Evolutionary conservation across 306 rosid genomes (phyloP).

Genomic region (Senna siamea): DNA sequence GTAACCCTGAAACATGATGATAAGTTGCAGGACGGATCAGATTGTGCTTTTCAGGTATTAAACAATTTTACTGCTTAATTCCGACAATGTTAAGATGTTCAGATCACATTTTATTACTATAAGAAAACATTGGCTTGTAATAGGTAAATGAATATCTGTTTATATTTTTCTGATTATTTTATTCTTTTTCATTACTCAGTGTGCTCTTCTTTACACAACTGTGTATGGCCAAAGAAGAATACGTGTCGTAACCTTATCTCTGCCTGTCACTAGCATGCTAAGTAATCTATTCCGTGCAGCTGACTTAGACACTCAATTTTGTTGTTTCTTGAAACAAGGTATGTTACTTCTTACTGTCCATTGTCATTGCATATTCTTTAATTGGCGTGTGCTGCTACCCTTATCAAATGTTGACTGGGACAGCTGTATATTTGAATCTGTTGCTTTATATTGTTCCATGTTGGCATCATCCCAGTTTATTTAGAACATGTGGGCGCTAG

Average conservation of each 20-base stretch:
- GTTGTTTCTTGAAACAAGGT: slow-evolving; percentile 98
- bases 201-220: slow-evolving; percentile 98
- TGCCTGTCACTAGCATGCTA: slow-evolving; percentile 95
- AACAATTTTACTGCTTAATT: slow-evolving; percentile 36
- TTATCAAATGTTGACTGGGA: slow-evolving; percentile 17
- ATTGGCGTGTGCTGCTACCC: slow-evolving; percentile 7
- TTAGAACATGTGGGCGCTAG: slow-evolving; percentile 11
- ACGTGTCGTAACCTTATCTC: slow-evolving; percentile 83
- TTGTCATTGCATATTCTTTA: background rate
- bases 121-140: slow-evolving; percentile 23
- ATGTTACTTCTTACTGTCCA: slow-evolving; percentile 38
- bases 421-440: slow-evolving; percentile 22
- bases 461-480: slow-evolving; percentile 12
- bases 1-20: slow-evolving; percentile 92
- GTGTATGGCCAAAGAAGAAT: slow-evolving; percentile 92
- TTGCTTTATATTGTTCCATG: slow-evolving; percentile 28
- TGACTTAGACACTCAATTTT: slow-evolving; percentile 93
- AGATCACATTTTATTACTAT: background rate
- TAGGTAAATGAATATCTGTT: slow-evolving; percentile 16
- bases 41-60: slow-evolving; percentile 93
- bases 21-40: slow-evolving; percentile 97
- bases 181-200: slow-evolving; percentile 52
- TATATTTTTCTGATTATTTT: slow-evolving; percentile 34
- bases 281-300: slow-evolving; percentile 97
- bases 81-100: slow-evolving; percentile 26